A percentile compares a stretch with the other conserved stretches of the same genome.
phyloP scores from a whole-genome alignment of 2,329 filamentous ascomycete genomes.

The Bipolaris oryzae region DNA sequence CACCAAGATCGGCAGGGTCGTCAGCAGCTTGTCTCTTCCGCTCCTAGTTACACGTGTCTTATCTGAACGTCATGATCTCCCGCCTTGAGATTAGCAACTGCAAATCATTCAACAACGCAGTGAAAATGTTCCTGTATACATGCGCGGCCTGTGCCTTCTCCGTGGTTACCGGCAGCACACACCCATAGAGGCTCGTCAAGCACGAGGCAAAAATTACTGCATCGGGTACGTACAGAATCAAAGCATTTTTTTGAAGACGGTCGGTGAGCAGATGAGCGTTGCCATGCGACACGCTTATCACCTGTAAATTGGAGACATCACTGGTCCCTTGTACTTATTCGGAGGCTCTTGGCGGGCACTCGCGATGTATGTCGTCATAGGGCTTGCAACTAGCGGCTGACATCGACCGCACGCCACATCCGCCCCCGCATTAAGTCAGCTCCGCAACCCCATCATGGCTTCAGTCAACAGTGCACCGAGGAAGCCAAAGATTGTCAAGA shows the following conservation, averaged over 20 bases:
- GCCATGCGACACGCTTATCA: too few relatives aligned
- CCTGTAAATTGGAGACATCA: neutral
- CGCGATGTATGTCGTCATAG: conserved; percentile 19
- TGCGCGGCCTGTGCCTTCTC: neutral
- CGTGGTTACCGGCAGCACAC: neutral
- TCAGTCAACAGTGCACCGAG: conserved; percentile 13
- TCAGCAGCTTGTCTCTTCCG: neutral
- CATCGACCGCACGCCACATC: conserved; percentile 1
- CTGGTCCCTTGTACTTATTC: neutral
- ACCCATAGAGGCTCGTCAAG: neutral
- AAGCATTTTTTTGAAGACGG: neutral
- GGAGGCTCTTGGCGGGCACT: conserved; percentile 16
- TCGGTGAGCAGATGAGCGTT: neutral
- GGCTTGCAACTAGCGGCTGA: neutral
- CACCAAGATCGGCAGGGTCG: neutral
- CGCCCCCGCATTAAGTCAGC: neutral
- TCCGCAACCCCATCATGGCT: conserved; percentile 18
- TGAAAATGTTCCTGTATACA: neutral
- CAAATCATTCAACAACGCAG: neutral
- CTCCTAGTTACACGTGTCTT: neutral
- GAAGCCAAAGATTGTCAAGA: conserved; percentile 44
- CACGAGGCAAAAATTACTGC: neutral
- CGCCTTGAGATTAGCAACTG: neutral
- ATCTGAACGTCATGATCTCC: neutral
- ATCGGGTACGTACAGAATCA: neutral